Evolutionary conservation across 148 eudicot genomes (phyloP).

Genomic region (Cornus suecica): DNA sequence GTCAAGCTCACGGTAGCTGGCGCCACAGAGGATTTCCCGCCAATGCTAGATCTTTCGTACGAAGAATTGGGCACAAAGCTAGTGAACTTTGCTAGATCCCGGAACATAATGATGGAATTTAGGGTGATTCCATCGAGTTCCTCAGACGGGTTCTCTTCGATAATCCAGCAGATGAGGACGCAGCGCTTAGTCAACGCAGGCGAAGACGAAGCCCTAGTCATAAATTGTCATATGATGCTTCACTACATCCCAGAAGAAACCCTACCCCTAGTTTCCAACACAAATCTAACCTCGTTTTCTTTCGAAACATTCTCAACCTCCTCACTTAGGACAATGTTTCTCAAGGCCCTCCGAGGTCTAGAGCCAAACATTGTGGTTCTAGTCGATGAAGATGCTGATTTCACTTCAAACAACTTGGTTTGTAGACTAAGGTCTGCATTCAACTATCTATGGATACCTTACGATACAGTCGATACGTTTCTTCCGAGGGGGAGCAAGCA

Average conservation of each 20-base stretch:
- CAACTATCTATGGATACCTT: constrained; percentile 86
- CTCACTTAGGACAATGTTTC: constrained; percentile 43
- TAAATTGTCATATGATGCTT: constrained; percentile 86
- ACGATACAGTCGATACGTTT: constrained; percentile 83
- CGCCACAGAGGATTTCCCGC: constrained; percentile 52
- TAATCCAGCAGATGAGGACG: constrained; percentile 48
- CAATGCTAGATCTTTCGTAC: constrained; percentile 66
- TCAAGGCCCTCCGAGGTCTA: constrained; percentile 47
- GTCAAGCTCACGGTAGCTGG: constrained; percentile 78
- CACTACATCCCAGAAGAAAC: constrained; percentile 66
- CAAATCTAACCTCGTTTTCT: not conserved
- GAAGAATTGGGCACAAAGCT: constrained; percentile 66
- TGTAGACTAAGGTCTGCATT: constrained; percentile 67
- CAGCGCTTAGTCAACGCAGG: constrained; percentile 17
- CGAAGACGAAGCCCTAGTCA: constrained; percentile 45
- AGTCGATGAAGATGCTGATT: constrained; percentile 83
- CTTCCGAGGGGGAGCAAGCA: constrained; percentile 63
- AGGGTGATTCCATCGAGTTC: constrained; percentile 53
- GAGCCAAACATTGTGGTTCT: constrained; percentile 53
- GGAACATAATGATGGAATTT: constrained; percentile 64
- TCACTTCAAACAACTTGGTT: constrained; percentile 52
- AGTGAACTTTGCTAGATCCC: constrained; percentile 59
- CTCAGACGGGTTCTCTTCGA: constrained; percentile 60
- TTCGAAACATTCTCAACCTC: not conserved
- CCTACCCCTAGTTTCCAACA: not conserved